phyloP scores from a whole-genome alignment of 2,329 filamentous ascomycete genomes.

The Venturia asperata region DNA sequence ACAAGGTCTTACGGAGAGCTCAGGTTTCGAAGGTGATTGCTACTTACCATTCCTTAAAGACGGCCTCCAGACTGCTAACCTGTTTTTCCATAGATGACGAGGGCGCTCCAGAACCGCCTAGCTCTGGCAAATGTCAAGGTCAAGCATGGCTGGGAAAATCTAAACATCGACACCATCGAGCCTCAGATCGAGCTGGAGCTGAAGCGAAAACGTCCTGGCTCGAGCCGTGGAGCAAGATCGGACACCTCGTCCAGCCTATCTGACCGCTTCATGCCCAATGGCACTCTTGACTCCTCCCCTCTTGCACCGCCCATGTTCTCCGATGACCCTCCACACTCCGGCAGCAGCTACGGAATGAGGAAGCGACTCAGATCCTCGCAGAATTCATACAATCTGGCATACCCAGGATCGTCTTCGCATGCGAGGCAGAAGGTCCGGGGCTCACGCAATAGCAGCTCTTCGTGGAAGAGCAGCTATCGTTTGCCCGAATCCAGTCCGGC shows the following conservation, averaged over 20 bases:
- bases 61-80: not conserved
- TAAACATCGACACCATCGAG: conserved; percentile 79
- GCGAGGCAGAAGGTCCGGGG: conserved; percentile 62
- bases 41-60: not conserved
- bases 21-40: conserved; percentile 37
- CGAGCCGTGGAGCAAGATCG: conserved; percentile 61
- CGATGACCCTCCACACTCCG: conserved; percentile 66
- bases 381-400: conserved; percentile 25
- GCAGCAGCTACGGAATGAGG: conserved; percentile 45
- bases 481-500: conserved; percentile 55
- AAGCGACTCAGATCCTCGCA: conserved; percentile 25
- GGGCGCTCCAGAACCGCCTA: conserved; percentile 85
- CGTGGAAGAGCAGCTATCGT: conserved; percentile 72
- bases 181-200: conserved; percentile 75
- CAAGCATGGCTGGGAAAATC: conserved; percentile 88
- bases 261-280: conserved; percentile 62
- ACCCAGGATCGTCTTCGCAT: conserved; percentile 42
- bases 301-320: conserved; percentile 79
- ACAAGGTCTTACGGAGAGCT: conserved; percentile 37
- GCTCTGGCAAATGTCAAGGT: conserved; percentile 96
- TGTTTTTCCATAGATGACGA: conserved; percentile 65
- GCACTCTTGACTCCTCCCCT: conserved; percentile 73
- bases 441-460: conserved; percentile 48
- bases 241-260: conserved; percentile 82
- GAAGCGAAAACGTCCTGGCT: conserved; percentile 60